Percentiles rank a stretch among this genome's conserved stretches.
Conservation (phyloP, 768 basidiomycete genomes). For the Tylopilus subfusipes region DNA sequence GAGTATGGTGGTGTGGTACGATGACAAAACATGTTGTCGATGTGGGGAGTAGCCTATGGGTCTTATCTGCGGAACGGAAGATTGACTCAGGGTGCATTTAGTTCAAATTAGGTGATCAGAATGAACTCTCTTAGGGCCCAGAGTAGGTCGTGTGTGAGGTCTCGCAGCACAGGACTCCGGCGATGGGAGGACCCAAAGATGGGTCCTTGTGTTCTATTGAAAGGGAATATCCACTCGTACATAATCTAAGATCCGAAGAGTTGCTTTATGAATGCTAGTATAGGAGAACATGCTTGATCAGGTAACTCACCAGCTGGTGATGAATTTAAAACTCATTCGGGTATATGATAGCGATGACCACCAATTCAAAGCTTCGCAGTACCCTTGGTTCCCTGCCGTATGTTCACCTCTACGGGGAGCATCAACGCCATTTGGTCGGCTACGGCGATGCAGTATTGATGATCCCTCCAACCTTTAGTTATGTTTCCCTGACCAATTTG, state of each 20-base stretch:
- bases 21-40: not conserved
- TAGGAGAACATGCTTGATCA: not conserved
- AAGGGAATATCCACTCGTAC: not conserved
- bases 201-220: not conserved
- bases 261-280: not conserved
- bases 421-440: constrained; percentile 60
- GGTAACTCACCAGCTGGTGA: not conserved
- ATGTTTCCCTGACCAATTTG: constrained; percentile 46
- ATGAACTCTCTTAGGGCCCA: not conserved
- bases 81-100: not conserved
- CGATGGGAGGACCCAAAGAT: not conserved
- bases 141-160: not conserved
- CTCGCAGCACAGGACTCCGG: constrained; percentile 2
- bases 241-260: not conserved
- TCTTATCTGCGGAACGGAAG: not conserved
- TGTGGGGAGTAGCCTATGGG: not conserved
- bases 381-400: constrained; percentile 15
- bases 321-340: not conserved
- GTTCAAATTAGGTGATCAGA: not conserved
- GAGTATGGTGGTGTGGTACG: not conserved
- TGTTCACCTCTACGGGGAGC: constrained; percentile 33
- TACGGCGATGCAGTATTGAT: constrained; percentile 60
- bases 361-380: constrained; percentile 22
- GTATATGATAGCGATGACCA: not conserved
- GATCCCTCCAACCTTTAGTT: constrained; percentile 51